Percentiles rank a stretch among this genome's conserved stretches.
phyloP scores from a whole-genome alignment of 495 filamentous ascomycete genomes.

The Penicillium longicatenatum region DNA sequence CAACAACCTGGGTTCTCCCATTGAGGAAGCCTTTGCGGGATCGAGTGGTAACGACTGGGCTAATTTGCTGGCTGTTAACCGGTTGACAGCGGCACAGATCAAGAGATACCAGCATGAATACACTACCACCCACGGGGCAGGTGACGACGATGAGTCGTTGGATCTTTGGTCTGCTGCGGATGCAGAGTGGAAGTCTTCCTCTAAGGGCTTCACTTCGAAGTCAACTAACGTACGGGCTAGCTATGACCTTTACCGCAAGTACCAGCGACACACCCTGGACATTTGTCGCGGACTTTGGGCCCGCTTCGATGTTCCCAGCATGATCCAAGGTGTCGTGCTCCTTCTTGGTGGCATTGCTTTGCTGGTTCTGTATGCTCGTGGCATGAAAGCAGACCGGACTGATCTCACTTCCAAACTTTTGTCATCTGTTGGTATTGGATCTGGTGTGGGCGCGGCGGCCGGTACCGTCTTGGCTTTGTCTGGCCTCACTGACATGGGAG shows the following conservation, averaged over 20 bases:
- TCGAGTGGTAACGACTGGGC: slow-evolving; percentile 64
- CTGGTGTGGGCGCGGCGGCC: slow-evolving; percentile 39
- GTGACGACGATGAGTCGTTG: slow-evolving; percentile 57
- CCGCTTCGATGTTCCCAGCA: slow-evolving; percentile 81
- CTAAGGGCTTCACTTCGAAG: slow-evolving; percentile 42
- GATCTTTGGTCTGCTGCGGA: slow-evolving; percentile 61
- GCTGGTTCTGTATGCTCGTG: slow-evolving; percentile 71
- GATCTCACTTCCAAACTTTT: slow-evolving; percentile 55
- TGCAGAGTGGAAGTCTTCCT: slow-evolving; percentile 41
- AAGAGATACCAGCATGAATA: slow-evolving; percentile 81
- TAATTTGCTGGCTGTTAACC: slow-evolving; percentile 73
- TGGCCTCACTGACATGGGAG: slow-evolving; percentile 26
- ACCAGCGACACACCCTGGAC: slow-evolving; percentile 75
- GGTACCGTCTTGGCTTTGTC: slow-evolving; percentile 29
- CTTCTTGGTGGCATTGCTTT: slow-evolving; percentile 65
- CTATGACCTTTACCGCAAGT: slow-evolving; percentile 66
- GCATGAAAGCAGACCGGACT: slow-evolving; percentile 51
- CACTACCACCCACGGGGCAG: slow-evolving; percentile 59
- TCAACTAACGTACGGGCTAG: slow-evolving; percentile 37
- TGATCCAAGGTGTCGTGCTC: slow-evolving; percentile 75
- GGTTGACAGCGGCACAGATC: slow-evolving; percentile 81
- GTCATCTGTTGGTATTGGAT: slow-evolving; percentile 42
- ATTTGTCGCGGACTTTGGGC: slow-evolving; percentile 90
- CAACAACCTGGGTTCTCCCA: slow-evolving; percentile 94
- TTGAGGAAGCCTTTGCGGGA: slow-evolving; percentile 90